A percentile compares a stretch with the other conserved stretches of the same genome.
Evolutionary conservation across 768 basidiomycete genomes (phyloP).

Genomic region (Tricholomella constricta): DNA sequence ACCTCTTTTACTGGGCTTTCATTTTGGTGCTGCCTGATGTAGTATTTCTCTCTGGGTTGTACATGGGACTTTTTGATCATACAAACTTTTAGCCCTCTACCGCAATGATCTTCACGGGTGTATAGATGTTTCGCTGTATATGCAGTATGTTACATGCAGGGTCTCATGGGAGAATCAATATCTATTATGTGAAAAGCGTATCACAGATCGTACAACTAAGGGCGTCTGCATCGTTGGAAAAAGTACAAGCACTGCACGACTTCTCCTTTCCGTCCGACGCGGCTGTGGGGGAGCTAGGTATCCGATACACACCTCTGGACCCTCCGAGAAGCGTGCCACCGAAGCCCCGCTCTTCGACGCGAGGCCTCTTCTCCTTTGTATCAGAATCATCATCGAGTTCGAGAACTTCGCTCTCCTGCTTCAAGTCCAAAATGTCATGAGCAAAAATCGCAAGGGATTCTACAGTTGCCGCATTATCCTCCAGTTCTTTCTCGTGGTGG

Average conservation of each 20-base stretch:
- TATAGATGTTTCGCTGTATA: conserved; percentile 21
- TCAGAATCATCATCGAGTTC: conserved; percentile 57
- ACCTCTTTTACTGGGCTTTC: conserved; percentile 25
- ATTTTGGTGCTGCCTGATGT: conserved; percentile 28
- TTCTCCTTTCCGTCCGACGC: conserved; percentile 24
- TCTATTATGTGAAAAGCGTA: conserved; percentile 38
- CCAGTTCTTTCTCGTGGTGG: conserved; percentile 60
- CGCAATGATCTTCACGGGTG: conserved; percentile 13
- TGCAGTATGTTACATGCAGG: conserved; percentile 13
- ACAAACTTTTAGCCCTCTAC: conserved; percentile 18
- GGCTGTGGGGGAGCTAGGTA: conserved; percentile 14
- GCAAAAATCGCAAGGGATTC: conserved; percentile 52
- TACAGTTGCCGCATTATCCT: conserved; percentile 60
- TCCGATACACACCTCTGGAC: conserved; percentile 18
- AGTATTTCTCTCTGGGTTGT: conserved; percentile 30
- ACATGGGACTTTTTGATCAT: conserved; percentile 29
- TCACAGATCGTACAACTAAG: conserved; percentile 50
- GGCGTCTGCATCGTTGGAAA: conserved; percentile 47
- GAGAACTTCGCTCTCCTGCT: conserved; percentile 61
- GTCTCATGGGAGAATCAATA: conserved; percentile 23
- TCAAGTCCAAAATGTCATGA: conserved; percentile 67
- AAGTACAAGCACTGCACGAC: conserved; percentile 61
- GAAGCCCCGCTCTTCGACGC: conserved; percentile 69
- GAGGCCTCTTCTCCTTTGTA: conserved; percentile 46
- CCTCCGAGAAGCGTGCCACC: conserved; percentile 70